These are phyloP conservation scores for Dinochytrium kinnereticum DNA, from an alignment of 371 early-diverging fungal genomes.

Conservation along the genomic window DNA sequence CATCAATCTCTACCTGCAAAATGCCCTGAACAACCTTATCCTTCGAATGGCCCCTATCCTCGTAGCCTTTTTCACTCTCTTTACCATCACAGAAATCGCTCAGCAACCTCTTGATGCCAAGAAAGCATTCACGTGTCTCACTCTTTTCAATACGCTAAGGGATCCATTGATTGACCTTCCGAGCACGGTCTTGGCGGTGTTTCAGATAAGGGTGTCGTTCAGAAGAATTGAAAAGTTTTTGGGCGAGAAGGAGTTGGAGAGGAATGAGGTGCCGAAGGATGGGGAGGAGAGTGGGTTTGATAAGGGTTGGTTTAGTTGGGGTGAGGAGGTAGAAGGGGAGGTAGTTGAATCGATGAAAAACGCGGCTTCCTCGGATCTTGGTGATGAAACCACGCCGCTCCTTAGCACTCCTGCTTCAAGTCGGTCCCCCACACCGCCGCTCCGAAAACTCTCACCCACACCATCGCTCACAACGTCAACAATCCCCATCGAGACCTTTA, in stretches of 20 bases:
- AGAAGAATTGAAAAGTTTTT: conserved; percentile 46
- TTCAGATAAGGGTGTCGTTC: conserved; percentile 45
- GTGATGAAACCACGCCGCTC: neutral
- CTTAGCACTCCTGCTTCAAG: neutral
- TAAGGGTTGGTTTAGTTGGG: neutral
- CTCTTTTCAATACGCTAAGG: conserved; percentile 64
- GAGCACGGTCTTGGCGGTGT: conserved; percentile 32
- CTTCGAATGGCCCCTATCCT: conserved; percentile 30
- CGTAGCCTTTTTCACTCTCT: conserved; percentile 44
- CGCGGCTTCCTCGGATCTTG: too few relatives aligned
- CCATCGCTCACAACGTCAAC: neutral
- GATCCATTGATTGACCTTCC: conserved; percentile 69
- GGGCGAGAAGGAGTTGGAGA: conserved; percentile 16
- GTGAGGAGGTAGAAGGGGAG: neutral
- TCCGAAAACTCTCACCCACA: neutral
- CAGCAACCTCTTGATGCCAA: conserved; percentile 31
- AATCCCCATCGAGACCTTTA: conserved; percentile 7
- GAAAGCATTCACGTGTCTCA: conserved; percentile 63
- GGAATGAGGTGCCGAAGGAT: neutral
- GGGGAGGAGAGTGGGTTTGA: conserved; percentile 1
- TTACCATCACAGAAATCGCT: conserved; percentile 24
- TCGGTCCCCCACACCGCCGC: neutral
- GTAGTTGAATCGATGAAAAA: too few relatives aligned
- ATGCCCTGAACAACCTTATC: conserved; percentile 8
- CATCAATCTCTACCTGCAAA: neutral